These are phyloP conservation scores for Blastobotrys aristatus DNA, from an alignment of 1,139 yeast genomes.

Conservation along the genomic window DNA sequence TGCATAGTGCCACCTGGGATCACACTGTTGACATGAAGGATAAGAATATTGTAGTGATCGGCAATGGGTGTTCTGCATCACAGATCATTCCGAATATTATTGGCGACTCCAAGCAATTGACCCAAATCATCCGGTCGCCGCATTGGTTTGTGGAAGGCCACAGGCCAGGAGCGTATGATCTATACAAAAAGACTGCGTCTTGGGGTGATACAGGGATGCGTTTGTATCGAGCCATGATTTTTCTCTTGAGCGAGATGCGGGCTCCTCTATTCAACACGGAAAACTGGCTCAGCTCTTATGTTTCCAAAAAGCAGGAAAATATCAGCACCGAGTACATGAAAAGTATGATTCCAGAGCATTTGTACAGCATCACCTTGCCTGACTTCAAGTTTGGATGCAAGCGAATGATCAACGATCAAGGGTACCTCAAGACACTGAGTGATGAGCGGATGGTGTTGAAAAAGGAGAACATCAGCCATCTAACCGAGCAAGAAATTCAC, in stretches of 20 bases:
- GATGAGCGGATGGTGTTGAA: constrained; percentile 23
- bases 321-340: constrained; percentile 18
- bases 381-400: constrained; percentile 28
- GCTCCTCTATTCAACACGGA: constrained; percentile 13
- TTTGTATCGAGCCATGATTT: constrained; percentile 7
- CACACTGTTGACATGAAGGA: constrained; percentile 20
- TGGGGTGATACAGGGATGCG: constrained; percentile 7
- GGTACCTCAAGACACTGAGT: constrained; percentile 26
- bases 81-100: constrained; percentile 30
- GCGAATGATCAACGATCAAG: constrained; percentile 26
- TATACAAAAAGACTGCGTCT: background rate
- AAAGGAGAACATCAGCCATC: constrained; percentile 24
- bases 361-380: constrained; percentile 26
- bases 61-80: constrained; percentile 29
- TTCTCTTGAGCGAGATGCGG: constrained; percentile 7
- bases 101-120: constrained; percentile 16
- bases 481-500: constrained; percentile 22
- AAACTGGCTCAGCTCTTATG: constrained; percentile 9
- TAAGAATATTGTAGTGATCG: constrained; percentile 29
- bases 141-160: constrained; percentile 15
- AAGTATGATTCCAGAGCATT: constrained; percentile 18
- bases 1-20: constrained; percentile 31
- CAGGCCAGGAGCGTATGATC: background rate
- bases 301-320: background rate
- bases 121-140: constrained; percentile 23